Percentiles rank a stretch among this genome's conserved stretches.
These are phyloP conservation scores for Apiospora aurea DNA, from an alignment of 2,329 filamentous ascomycete genomes.

Conservation along the genomic window DNA sequence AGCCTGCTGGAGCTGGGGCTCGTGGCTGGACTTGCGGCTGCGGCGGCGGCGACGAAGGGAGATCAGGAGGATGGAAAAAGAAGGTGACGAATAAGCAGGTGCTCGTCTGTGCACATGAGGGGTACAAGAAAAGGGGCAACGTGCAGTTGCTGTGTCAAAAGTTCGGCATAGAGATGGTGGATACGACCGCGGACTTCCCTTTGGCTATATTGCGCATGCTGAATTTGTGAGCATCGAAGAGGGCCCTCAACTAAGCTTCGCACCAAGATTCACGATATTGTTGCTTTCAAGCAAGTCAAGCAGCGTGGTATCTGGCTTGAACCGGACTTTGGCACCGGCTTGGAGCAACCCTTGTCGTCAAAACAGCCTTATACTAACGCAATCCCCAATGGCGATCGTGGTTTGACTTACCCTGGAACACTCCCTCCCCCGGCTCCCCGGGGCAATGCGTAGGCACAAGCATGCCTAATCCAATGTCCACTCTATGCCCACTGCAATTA, in stretches of 20 bases:
- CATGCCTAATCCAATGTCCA: background rate
- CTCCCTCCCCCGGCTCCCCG: no score
- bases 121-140: conserved; percentile 66
- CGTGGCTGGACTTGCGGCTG: conserved; percentile 43
- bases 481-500: no score
- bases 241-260: no score
- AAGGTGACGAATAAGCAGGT: conserved; percentile 42
- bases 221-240: background rate
- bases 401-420: background rate
- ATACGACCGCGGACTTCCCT: conserved; percentile 49
- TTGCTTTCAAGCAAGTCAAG: no score
- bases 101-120: conserved; percentile 59
- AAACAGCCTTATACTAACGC: background rate
- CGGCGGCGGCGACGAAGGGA: background rate
- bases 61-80: background rate
- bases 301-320: no score
- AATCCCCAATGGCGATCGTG: background rate
- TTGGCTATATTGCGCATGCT: background rate
- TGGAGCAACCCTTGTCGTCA: background rate
- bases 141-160: conserved; percentile 63
- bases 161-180: conserved; percentile 53
- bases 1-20: conserved; percentile 68
- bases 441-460: background rate
- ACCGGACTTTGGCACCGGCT: background rate
- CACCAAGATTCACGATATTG: no score